These are phyloP conservation scores for Schwanniomyces sp. DNA, from an alignment of 805 yeast species.

Conservation along the genomic window DNA sequence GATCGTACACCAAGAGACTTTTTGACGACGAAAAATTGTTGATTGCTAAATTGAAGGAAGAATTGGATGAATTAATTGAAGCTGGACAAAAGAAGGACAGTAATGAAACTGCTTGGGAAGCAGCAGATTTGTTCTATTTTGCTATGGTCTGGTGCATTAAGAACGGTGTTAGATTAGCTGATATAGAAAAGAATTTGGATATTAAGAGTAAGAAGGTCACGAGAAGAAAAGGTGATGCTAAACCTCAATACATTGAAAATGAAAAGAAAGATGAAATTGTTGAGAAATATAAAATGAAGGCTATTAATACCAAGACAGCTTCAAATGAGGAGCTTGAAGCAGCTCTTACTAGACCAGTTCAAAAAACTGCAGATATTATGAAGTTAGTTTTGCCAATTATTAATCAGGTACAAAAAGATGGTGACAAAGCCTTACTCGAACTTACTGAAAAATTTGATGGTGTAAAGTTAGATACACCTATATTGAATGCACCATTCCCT, in stretches of 20 bases:
- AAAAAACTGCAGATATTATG: constrained; percentile 90
- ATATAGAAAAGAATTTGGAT: constrained; percentile 82
- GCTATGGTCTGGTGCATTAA: constrained; percentile 56
- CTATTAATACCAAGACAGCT: constrained; percentile 38
- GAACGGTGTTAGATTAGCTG: constrained; percentile 75
- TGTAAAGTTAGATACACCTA: constrained; percentile 69
- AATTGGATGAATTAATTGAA: constrained; percentile 92
- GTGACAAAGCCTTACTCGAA: constrained; percentile 88
- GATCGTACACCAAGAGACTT: constrained; percentile 90
- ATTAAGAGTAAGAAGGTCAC: constrained; percentile 82
- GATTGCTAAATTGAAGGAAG: constrained; percentile 88
- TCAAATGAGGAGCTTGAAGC: constrained; percentile 45
- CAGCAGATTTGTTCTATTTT: constrained; percentile 80
- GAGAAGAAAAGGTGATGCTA: constrained; percentile 95
- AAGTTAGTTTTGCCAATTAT: constrained; percentile 88
- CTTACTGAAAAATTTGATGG: constrained; percentile 89
- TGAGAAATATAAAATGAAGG: constrained; percentile 50
- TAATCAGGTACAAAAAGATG: constrained; percentile 68
- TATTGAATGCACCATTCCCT: constrained; percentile 86
- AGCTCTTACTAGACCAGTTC: constrained; percentile 91
- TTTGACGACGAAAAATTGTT: constrained; percentile 76
- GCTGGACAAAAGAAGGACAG: constrained; percentile 47
- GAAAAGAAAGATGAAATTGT: constrained; percentile 12
- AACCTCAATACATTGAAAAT: constrained; percentile 63
- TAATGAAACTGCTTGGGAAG: constrained; percentile 86